Evolutionary conservation across 1,284 basidiomycete species (phyloP).

Genomic region (Paramarasmius palmivorus): DNA sequence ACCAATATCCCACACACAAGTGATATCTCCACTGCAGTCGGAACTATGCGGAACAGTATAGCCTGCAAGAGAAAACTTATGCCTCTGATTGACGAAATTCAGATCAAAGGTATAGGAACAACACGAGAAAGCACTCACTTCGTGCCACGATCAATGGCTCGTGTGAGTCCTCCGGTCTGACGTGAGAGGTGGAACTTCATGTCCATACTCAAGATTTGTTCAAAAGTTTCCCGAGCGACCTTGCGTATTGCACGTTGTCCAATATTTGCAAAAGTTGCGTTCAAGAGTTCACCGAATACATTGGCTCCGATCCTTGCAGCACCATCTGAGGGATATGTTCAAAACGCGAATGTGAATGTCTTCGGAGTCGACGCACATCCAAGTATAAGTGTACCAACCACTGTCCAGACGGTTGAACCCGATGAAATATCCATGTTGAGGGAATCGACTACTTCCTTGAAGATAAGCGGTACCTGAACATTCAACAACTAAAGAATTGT

Average conservation of each 20-base stretch:
- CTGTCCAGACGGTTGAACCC: constrained; percentile 84
- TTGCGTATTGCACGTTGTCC: constrained; percentile 93
- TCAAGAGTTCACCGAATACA: constrained; percentile 89
- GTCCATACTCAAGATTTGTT: constrained; percentile 89
- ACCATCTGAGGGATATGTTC: constrained; percentile 65
- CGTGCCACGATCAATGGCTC: constrained; percentile 96
- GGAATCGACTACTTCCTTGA: constrained; percentile 90
- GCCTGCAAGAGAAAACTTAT: constrained; percentile 95
- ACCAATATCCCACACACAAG: constrained; percentile 97
- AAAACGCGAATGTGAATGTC: background rate
- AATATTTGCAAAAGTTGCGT: constrained; percentile 96
- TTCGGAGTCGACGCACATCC: constrained; percentile 69
- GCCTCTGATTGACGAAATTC: constrained; percentile 55
- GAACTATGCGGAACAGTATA: constrained; percentile 93
- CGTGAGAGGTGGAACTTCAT: constrained; percentile 91
- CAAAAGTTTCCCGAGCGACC: constrained; percentile 92
- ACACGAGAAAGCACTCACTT: constrained; percentile 58
- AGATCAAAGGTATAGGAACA: constrained; percentile 1
- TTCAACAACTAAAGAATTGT: constrained; percentile 68
- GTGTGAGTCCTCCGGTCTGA: constrained; percentile 93
- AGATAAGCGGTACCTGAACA: constrained; percentile 96
- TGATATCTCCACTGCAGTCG: constrained; percentile 93
- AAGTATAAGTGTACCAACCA: constrained; percentile 86
- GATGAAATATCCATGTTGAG: constrained; percentile 85
- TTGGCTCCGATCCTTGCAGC: constrained; percentile 89